Percentiles rank a stretch among this genome's conserved stretches.
Conservation (phyloP, 257 asterid genomes). For the Solanum medicagineum region DNA sequence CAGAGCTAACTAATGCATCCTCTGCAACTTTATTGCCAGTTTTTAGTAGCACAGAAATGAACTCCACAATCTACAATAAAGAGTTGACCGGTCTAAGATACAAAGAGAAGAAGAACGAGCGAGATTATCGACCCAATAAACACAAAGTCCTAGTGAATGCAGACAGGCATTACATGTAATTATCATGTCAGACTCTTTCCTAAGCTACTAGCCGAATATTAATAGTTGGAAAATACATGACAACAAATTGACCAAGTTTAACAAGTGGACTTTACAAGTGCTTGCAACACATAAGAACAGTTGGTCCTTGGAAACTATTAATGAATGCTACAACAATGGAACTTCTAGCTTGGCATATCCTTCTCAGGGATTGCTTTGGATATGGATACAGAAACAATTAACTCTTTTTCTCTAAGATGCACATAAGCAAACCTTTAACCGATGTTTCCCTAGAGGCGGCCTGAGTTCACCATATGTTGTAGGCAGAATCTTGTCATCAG, state of each 20-base stretch:
- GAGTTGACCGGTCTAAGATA: not conserved
- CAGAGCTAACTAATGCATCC: constrained; percentile 65
- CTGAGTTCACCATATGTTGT: constrained; percentile 83
- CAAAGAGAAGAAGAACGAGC: not conserved
- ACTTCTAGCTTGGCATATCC: not conserved
- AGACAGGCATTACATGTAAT: not conserved
- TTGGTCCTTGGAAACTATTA: not conserved
- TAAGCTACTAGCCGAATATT: not conserved
- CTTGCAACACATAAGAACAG: not conserved
- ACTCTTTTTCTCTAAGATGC: not conserved
- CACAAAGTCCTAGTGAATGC: not conserved
- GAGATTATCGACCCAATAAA: not conserved
- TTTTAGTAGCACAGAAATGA: constrained; percentile 72
- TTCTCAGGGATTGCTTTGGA: not conserved
- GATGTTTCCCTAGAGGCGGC: constrained; percentile 98
- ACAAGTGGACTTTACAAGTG: not conserved
- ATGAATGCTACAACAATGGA: not conserved
- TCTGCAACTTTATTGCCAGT: constrained; percentile 79
- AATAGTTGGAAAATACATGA: not conserved
- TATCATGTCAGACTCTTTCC: not conserved
- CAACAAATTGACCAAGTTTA: not conserved
- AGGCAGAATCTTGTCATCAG: constrained; percentile 64
- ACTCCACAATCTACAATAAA: constrained; percentile 67
- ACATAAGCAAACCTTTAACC: constrained; percentile 53
- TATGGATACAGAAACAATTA: not conserved